Conservation (phyloP, 129 eudicot species). For the Tanacetum coccineum region DNA sequence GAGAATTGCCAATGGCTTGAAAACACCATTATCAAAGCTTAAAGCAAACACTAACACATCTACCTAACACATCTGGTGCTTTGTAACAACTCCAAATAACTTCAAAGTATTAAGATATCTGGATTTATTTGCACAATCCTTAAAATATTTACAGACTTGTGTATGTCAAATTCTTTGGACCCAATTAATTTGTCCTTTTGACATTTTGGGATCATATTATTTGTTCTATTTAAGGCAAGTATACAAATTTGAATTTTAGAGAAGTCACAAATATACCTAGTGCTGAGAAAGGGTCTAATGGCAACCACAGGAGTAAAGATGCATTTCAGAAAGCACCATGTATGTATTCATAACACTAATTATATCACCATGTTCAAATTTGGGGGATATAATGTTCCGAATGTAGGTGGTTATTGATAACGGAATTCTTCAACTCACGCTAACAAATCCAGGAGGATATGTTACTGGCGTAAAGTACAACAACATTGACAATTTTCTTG, state of each 20-base stretch:
- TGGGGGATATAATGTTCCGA: too few species aligned
- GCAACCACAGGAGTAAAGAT: slow-evolving; percentile 28
- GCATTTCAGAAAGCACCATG: slow-evolving; percentile 39
- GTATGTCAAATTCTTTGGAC: too few species aligned
- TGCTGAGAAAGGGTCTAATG: slow-evolving; percentile 10
- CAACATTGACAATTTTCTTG: slow-evolving; percentile 62
- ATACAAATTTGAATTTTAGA: not conserved
- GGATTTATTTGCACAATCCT: too few species aligned
- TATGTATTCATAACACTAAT: not conserved
- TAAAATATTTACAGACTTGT: too few species aligned
- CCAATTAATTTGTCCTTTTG: too few species aligned
- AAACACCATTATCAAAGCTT: slow-evolving; percentile 19
- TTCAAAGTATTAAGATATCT: not conserved
- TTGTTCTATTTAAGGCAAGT: not conserved
- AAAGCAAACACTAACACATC: slow-evolving; percentile 15
- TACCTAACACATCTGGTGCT: slow-evolving; percentile 10
- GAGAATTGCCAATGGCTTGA: not conserved
- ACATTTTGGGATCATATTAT: not conserved
- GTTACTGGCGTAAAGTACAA: slow-evolving; percentile 53
- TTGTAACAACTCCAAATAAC: slow-evolving; percentile 22
- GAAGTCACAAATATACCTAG: not conserved
- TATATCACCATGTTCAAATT: not conserved
- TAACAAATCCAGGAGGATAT: slow-evolving; percentile 70
- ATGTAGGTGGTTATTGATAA: slow-evolving; percentile 67
- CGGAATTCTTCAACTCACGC: slow-evolving; percentile 58